phyloP scores from a whole-genome alignment of 208 protist genomes.

The Polymyxa betae region DNA sequence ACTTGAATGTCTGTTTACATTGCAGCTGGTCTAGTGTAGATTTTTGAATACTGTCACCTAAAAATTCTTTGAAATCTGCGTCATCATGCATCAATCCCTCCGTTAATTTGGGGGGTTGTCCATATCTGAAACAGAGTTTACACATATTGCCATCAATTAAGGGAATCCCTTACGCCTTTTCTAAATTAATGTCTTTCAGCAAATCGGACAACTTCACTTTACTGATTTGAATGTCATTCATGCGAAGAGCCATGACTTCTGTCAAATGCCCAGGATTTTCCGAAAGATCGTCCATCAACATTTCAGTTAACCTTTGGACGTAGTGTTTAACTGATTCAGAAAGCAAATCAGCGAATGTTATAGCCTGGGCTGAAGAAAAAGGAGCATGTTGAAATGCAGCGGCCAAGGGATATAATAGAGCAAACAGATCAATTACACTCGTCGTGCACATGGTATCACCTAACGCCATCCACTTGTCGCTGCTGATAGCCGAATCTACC shows the following conservation, averaged over 20 bases:
- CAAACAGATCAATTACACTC: neutral
- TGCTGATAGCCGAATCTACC: neutral
- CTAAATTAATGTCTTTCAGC: neutral
- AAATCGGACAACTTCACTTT: neutral
- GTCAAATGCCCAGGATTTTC: neutral
- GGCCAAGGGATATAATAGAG: neutral
- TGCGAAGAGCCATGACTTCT: neutral
- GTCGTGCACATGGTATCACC: neutral
- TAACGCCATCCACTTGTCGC: neutral
- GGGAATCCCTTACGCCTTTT: neutral
- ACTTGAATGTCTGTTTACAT: neutral
- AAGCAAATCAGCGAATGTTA: neutral
- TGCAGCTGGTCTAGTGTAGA: neutral
- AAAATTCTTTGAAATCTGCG: neutral
- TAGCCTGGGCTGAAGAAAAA: neutral
- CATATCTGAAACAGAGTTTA: neutral
- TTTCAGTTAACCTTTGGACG: neutral
- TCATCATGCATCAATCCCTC: neutral
- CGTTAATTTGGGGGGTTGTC: neutral
- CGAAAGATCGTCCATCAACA: neutral
- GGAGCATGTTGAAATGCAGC: neutral
- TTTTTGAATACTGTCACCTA: neutral
- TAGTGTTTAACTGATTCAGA: neutral
- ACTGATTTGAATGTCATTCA: neutral
- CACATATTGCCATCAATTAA: neutral